Evolutionary conservation across 768 basidiomycete species (phyloP).

Genomic region (Rhodosporidiobolus odoratus): DNA sequence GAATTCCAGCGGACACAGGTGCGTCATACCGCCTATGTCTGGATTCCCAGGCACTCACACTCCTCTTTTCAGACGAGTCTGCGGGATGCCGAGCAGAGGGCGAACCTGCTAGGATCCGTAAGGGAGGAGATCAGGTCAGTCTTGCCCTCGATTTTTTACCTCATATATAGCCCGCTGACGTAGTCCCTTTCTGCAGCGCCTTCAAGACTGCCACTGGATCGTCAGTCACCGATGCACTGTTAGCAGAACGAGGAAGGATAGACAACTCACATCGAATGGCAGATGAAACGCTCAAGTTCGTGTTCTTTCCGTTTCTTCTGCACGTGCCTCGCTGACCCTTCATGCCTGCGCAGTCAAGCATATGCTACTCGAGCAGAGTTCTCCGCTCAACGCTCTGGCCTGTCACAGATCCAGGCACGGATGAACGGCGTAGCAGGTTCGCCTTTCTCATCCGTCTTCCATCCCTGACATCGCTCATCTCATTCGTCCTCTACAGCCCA

Average conservation of each 20-base stretch:
- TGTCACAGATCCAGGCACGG: conserved; percentile 73
- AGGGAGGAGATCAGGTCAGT: conserved; percentile 91
- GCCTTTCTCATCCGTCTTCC: conserved; percentile 42
- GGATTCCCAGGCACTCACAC: neutral
- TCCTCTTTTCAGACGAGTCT: conserved; percentile 60
- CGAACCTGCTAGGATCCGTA: conserved; percentile 80
- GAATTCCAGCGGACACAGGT: conserved; percentile 86
- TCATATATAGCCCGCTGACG: neutral
- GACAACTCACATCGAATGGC: conserved; percentile 93
- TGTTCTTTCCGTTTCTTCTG: conserved; percentile 8
- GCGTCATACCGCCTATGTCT: neutral
- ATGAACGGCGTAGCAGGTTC: conserved; percentile 77
- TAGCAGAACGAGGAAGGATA: conserved; percentile 80
- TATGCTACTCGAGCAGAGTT: conserved; percentile 96
- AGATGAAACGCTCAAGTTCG: conserved; percentile 81
- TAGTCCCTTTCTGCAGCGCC: neutral
- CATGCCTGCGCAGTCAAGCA: conserved; percentile 67
- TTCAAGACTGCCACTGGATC: conserved; percentile 38
- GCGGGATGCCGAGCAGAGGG: conserved; percentile 74
- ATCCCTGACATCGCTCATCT: neutral
- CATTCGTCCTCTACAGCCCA: conserved; percentile 15
- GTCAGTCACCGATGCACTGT: conserved; percentile 61
- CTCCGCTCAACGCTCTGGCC: conserved; percentile 65
- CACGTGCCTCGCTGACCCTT: neutral
- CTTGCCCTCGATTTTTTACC: neutral